Evolutionary conservation across 1,284 basidiomycete genomes (phyloP).

Genomic region (Leccinum brunneo-olivaceum): DNA sequence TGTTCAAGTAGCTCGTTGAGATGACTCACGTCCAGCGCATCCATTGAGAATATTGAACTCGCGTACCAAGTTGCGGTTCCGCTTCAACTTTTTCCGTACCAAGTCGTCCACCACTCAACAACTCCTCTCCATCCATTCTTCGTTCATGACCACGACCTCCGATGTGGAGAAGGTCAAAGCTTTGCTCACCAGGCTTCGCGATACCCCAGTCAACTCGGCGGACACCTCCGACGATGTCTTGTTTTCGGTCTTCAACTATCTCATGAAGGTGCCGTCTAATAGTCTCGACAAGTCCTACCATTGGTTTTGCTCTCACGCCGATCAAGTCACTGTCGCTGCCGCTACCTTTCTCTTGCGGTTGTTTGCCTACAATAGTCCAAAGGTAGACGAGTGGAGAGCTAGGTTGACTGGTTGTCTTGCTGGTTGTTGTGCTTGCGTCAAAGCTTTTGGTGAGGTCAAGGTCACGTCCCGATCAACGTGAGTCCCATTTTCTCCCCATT

Average conservation of each 20-base stretch:
- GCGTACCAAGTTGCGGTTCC: neutral
- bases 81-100: constrained; percentile 1
- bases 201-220: constrained; percentile 46
- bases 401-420: constrained; percentile 50
- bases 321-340: constrained; percentile 45
- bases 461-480: constrained; percentile 58
- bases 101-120: neutral
- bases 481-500: constrained; percentile 29
- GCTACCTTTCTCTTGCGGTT: constrained; percentile 77
- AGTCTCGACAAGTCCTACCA: constrained; percentile 42
- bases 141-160: constrained; percentile 24
- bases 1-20: constrained; percentile 49
- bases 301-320: constrained; percentile 67
- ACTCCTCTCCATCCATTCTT: neutral
- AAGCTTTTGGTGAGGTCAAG: constrained; percentile 59
- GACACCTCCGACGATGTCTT: constrained; percentile 47
- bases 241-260: constrained; percentile 46
- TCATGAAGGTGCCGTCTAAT: constrained; percentile 41
- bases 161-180: constrained; percentile 34
- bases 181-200: constrained; percentile 46
- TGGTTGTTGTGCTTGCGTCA: constrained; percentile 63
- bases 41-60: constrained; percentile 37
- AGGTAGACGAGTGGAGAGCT: constrained; percentile 58
- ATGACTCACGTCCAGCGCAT: constrained; percentile 45
- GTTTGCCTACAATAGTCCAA: constrained; percentile 64